Evolutionary conservation across 257 asterid genomes (phyloP), one percentile per base, ranked within the genome.

Genomic region (Plectranthus barbatus): DNA sequence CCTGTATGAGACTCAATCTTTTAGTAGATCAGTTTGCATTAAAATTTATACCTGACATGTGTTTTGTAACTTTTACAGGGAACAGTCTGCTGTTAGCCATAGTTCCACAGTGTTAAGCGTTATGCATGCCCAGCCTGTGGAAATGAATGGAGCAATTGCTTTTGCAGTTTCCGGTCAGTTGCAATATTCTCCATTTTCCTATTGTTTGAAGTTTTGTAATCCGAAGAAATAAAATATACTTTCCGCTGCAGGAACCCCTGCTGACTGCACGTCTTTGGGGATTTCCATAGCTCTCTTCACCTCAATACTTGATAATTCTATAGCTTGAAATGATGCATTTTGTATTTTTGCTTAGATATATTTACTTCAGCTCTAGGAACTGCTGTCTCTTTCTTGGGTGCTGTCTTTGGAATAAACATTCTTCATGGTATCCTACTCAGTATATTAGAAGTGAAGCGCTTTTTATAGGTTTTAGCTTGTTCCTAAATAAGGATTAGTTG

Each of bases 11-110:
- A 19, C 17, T 51, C 26, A 15, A 37, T 17, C 4, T 20, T 45
- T 45, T 44, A 13, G 53, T 40, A 26, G 57, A 72, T 49, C 50
- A 51, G 12, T n/a, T 56, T 33, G 44, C 49, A 8, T 45, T 62
- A 41, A 17, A 24, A 26, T 18, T 21, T 34, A 42, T 56, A 49
- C 62, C 24, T 57, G 23, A 41, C 55, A 34, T 62, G 17, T 26
- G 13, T 8, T 20, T 50, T 56, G 33, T 9, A 49, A 20, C 36
- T 15, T 67, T 72, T 68, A 12, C 79, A 92, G 98, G n/a, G 98
- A 91, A 72, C 79, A 80, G 70, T 92, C 97, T 15, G 96, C 93
- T 49, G 91, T 89, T 66, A 89, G 99, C 69, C 99, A 92, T 75
- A 19, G 91, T 73, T 77, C 84, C 62, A 86, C 97, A 0, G 82